Percentiles rank a stretch among this genome's conserved stretches.
Conservation (phyloP, 208 protist genomes). For the Leishmania major region DNA sequence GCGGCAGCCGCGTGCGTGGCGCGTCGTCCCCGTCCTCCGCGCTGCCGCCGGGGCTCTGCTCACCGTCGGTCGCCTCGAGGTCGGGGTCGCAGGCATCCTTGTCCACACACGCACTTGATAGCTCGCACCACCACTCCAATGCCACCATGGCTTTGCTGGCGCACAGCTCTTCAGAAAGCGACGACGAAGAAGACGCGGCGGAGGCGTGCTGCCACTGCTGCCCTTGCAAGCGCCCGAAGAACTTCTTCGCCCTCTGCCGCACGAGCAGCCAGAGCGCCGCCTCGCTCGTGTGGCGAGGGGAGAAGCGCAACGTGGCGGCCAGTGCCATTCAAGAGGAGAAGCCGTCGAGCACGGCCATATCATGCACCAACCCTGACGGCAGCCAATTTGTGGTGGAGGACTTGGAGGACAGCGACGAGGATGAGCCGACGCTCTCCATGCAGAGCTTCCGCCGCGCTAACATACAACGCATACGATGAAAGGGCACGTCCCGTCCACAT, state of each 20-base stretch:
- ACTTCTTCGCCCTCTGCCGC: constrained; percentile 38
- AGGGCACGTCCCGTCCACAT: neutral
- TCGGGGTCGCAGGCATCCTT: neutral
- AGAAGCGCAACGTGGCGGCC: neutral
- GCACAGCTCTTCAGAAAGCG: neutral
- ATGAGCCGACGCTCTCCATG: constrained; percentile 54
- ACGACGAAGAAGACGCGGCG: constrained; percentile 5
- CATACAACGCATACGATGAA: constrained; percentile 30
- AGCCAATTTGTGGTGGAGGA: constrained; percentile 22
- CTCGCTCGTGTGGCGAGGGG: neutral
- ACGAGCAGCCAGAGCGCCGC: neutral
- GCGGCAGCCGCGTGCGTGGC: constrained; percentile 13
- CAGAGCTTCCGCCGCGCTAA: constrained; percentile 41
- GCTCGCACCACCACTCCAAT: neutral
- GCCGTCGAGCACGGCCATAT: neutral
- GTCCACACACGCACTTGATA: neutral
- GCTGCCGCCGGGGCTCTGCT: constrained; percentile 6
- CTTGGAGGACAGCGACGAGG: constrained; percentile 33
- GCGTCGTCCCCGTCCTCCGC: neutral
- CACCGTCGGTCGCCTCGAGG: neutral
- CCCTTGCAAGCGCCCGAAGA: constrained; percentile 44
- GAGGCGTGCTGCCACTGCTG: constrained; percentile 54
- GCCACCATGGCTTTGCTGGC: neutral
- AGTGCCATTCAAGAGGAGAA: neutral
- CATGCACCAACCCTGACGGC: neutral